Evolutionary conservation across 78 protist species (phyloP), one percentile per base, ranked within the genome.

Genomic region (Carpediemonas membranifera): DNA sequence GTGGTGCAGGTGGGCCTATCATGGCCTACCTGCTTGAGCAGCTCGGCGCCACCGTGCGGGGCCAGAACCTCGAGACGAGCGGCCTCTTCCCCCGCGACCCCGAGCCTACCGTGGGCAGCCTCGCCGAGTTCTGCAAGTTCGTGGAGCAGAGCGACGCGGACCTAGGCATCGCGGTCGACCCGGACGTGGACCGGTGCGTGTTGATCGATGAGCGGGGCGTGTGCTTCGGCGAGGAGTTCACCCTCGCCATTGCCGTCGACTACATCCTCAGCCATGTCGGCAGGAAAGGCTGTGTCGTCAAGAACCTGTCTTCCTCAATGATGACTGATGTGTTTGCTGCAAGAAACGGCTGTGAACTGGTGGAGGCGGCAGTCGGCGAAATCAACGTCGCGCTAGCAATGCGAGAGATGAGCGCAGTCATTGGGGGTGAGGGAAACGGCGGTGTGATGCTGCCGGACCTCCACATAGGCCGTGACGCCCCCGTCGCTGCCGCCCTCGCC

Each of bases 161-260:
- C 24, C 1, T 76, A n/a, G 77, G 77, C 24, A 69, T 76, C 21
- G 81, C 81, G 16, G 68, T 71, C 37, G 81, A 76, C 66, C 81
- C 81, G 14, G 81, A 76, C 13, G 81, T 68, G 18, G 81, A 76
- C 16, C 7, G 81, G 2, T 68, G 72, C 54, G 81, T 76, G 3
- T 11, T 76, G 11, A 43, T 76, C 11, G 66, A 57, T 47, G 57
- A 43, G 18, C 30, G 51, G 5, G 81, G 81, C 19, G 37, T 27
- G 0, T 60, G 64, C 19, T n/a, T n/a, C n/a, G n/a, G n/a, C n/a
- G n/a, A n/a, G n/a, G n/a, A n/a, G n/a, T n/a, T n/a, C n/a, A n/a
- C 81, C 18, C 81, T 76, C 30, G 81, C 67, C 19, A 14, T 76
- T 3, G 72, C 75, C 21, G 51, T 68, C 7, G 34, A 76, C 13